phyloP scores from a whole-genome alignment of 169 alveolate species.

The Hepatocystis sp. region DNA sequence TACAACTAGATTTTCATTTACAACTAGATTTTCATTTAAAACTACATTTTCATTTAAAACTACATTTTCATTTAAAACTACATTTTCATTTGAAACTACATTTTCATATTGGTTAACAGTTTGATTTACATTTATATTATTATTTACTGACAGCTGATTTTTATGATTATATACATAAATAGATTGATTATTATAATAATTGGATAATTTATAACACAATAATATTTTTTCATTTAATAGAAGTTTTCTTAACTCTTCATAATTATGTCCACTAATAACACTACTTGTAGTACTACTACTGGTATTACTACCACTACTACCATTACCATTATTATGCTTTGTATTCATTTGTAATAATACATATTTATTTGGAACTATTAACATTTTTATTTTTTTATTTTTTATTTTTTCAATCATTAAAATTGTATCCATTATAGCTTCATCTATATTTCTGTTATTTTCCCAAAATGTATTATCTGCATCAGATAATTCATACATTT shows the following conservation, averaged over 20 bases:
- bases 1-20: too few species aligned
- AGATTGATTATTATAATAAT: too few species aligned
- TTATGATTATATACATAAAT: too few species aligned
- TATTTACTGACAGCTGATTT: too few species aligned
- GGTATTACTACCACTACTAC: neutral
- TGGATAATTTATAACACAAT: constrained; percentile 3
- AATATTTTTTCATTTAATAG: constrained; percentile 9
- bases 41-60: too few species aligned
- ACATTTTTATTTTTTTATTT: constrained; percentile 1
- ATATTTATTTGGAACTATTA: constrained; percentile 1
- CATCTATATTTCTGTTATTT: constrained; percentile 9
- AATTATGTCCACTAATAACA: too few species aligned
- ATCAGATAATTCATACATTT: neutral
- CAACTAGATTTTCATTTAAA: too few species aligned
- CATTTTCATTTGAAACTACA: too few species aligned
- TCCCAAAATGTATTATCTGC: constrained; percentile 9
- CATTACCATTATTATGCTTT: neutral
- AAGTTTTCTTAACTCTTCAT: constrained; percentile 5
- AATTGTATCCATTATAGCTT: constrained; percentile 9
- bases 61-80: too few species aligned
- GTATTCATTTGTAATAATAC: neutral
- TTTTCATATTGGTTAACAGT: too few species aligned
- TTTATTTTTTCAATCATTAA: constrained; percentile 14
- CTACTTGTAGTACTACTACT: neutral
- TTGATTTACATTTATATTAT: too few species aligned